Evolutionary conservation across 1,139 yeast species (phyloP), one percentile per base, ranked within the genome.

Genomic region (Kurtzmaniella quercitrusa): DNA sequence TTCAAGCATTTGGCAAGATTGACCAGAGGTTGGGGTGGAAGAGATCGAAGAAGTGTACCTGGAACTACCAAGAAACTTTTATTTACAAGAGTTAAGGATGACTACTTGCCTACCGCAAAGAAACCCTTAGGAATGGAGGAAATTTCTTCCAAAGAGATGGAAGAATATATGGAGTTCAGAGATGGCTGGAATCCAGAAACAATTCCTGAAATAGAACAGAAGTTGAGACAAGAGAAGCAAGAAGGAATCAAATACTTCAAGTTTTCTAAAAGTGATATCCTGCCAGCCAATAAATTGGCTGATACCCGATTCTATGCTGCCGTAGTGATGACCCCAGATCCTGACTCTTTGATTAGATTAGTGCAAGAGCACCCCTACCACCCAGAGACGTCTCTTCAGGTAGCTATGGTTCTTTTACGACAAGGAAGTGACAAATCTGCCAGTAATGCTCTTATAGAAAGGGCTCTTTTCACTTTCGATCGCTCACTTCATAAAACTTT

Each of bases 11-110:
- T 84, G 49, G 80, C 84, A 9, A 72, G 80, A 45, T 62, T 83
- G 21, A 80, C 86, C 1, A 72, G 87, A 51, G 88, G 88, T 17
- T 88, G 95, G 94, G 84, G 89, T 39, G 95, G 95, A 0, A 78
- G 80, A 50, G 95, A 87, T 55, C 79, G 83, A 45, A 64, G 84
- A 41, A 68, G 80, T 11, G 78, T 86, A 5, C 91, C 95, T 0
- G 94, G 94, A 7, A 78, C 88, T 0, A 63, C 82, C 0, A 71
- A 89, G 48, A 84, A 84, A 51, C 63, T 87, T 41, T 68, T 79
- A 9, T 68, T 88, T 45, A 82, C 95, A 0, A 81, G 82, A 53
- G 80, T 88, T 36, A 77, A 84, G 57, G 91, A 86, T 49, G 94
- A 86, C 56, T 88, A 93, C 86, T 61, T 87, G 15, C 95, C 95